A percentile compares a stretch with the other conserved stretches of the same genome.
Evolutionary conservation across 2,329 filamentous ascomycete species (phyloP).

Genomic region (Aspergillus aculeatus): DNA sequence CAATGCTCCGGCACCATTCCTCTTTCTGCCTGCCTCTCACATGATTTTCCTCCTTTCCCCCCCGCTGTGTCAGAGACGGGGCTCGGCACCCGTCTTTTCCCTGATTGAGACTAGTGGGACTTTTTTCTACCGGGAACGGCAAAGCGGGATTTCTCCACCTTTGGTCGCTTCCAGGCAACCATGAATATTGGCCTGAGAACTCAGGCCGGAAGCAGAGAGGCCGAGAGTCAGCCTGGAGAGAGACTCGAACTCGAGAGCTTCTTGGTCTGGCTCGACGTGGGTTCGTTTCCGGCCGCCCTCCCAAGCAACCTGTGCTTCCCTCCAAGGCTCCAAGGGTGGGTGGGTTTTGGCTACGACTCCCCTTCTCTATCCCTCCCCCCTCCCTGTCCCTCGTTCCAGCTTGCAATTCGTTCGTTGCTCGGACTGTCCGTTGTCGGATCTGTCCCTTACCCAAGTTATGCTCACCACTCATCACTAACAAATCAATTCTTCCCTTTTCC

Average conservation of each 20-base stretch:
- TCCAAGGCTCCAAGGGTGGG: conserved; percentile 1
- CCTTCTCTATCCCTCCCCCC: neutral
- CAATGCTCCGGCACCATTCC: neutral
- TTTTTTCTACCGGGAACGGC: conserved; percentile 8
- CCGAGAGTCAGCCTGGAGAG: neutral
- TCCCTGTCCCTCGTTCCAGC: conserved; percentile 6
- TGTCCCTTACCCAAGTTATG: conserved; percentile 3
- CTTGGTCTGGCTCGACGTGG: conserved; percentile 4
- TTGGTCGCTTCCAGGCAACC: conserved; percentile 9
- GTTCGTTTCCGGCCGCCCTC: conserved; percentile 15
- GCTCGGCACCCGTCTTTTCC: conserved; percentile 8
- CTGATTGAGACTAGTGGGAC: conserved; percentile 7
- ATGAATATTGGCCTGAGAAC: conserved; percentile 10
- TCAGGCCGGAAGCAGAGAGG: conserved; percentile 7
- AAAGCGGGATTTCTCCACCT: conserved; percentile 7
- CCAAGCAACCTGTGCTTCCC: conserved; percentile 12
- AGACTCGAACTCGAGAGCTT: neutral
- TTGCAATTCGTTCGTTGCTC: conserved; percentile 13
- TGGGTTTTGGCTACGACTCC: neutral
- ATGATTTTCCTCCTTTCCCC: conserved; percentile 1
- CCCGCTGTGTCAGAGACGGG: conserved; percentile 12
- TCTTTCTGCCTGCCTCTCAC: conserved; percentile 3
- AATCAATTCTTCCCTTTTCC: neutral
- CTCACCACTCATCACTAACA: neutral
- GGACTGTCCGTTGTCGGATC: conserved; percentile 5